Evolutionary conservation across 768 basidiomycete genomes (phyloP).

Genomic region (Boletellus sp.): DNA sequence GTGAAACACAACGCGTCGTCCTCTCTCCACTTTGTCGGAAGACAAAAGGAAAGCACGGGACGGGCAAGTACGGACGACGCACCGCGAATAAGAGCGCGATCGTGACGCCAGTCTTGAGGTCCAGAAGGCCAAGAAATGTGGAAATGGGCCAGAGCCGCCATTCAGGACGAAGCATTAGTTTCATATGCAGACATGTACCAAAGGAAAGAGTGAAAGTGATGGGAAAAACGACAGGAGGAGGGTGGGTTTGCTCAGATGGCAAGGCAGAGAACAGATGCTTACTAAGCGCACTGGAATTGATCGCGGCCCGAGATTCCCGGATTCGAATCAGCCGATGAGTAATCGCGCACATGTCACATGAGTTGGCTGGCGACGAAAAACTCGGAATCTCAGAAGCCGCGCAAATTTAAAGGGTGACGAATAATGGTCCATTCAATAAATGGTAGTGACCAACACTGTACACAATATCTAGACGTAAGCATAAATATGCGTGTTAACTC

Average conservation of each 20-base stretch:
- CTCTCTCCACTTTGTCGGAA: neutral
- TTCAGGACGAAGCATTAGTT: constrained; percentile 77
- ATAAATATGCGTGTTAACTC: too few species aligned
- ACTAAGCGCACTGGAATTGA: constrained; percentile 14
- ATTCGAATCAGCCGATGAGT: too few species aligned
- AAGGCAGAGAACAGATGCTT: constrained; percentile 6
- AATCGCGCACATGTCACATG: too few species aligned
- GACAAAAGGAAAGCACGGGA: neutral
- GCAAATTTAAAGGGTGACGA: too few species aligned
- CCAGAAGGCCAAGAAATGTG: constrained; percentile 82
- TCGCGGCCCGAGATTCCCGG: neutral
- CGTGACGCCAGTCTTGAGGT: constrained; percentile 91
- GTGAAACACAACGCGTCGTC: neutral
- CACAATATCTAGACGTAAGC: too few species aligned
- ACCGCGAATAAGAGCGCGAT: constrained; percentile 89
- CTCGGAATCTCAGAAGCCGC: too few species aligned
- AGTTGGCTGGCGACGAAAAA: too few species aligned
- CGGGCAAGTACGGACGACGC: constrained; percentile 29
- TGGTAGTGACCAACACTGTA: too few species aligned
- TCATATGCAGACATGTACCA: constrained; percentile 51
- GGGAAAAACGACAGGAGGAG: neutral
- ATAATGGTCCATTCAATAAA: too few species aligned
- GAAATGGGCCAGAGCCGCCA: constrained; percentile 79
- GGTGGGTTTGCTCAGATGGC: neutral
- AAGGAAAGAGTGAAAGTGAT: constrained; percentile 3